Percentiles rank a stretch among this genome's conserved stretches.
These are phyloP conservation scores for Centella asiatica DNA, from an alignment of 129 eudicot species.

Conservation along the genomic window DNA sequence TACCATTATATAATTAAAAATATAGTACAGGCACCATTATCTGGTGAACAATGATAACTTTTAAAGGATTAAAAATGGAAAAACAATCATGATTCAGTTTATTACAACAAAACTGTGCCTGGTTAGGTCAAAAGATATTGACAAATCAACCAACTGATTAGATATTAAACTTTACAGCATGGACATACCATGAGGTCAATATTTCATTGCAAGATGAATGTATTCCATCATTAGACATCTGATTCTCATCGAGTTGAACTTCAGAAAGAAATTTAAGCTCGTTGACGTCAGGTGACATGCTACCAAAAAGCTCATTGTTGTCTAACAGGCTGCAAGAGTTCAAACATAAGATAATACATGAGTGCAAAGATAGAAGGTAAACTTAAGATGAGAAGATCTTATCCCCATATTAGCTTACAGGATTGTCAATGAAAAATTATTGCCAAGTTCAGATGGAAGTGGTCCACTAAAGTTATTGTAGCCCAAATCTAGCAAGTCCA, in stretches of 20 bases:
- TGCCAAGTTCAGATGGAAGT: constrained; percentile 35
- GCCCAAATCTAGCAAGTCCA: constrained; percentile 62
- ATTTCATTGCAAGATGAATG: constrained; percentile 3
- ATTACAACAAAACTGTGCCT: neutral
- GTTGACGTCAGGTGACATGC: constrained; percentile 27
- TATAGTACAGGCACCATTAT: neutral
- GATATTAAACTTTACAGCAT: neutral
- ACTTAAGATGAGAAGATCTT: constrained; percentile 5
- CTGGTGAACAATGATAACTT: neutral
- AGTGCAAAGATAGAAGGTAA: constrained; percentile 4
- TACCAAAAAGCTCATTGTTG: constrained; percentile 42
- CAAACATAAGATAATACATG: constrained; percentile 4
- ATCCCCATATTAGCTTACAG: constrained; percentile 41
- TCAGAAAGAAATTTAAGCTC: constrained; percentile 33
- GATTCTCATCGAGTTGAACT: constrained; percentile 29
- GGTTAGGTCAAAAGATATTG: neutral
- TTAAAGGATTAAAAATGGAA: neutral
- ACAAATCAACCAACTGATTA: neutral
- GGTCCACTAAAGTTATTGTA: constrained; percentile 51
- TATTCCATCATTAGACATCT: constrained; percentile 2
- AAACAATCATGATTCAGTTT: neutral
- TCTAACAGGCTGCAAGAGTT: constrained; percentile 48
- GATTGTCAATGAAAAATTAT: constrained; percentile 25
- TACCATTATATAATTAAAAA: neutral
- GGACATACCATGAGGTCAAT: constrained; percentile 26